Conservation (phyloP, 2,329 filamentous ascomycete genomes). For the Penicillium sp. region DNA sequence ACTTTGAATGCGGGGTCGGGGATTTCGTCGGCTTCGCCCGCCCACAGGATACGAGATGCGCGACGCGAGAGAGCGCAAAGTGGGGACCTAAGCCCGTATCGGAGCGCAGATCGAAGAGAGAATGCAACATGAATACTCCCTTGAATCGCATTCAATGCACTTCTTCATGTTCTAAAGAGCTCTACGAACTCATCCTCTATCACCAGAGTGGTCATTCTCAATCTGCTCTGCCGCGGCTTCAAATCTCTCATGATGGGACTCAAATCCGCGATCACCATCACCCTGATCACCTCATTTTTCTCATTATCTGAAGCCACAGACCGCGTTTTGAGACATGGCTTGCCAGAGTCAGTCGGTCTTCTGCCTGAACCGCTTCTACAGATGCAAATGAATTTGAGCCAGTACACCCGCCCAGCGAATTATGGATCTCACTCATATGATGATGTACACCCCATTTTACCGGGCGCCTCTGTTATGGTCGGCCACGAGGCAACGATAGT, state of each 20-base stretch:
- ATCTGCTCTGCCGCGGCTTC: not conserved
- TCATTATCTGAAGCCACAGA: conserved; percentile 1
- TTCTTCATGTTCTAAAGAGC: not conserved
- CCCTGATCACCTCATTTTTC: not conserved
- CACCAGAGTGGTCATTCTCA: not conserved
- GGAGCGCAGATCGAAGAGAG: not conserved
- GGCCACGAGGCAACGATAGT: conserved; percentile 25
- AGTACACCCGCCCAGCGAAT: conserved; percentile 23
- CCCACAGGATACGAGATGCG: not conserved
- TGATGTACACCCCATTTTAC: conserved; percentile 23
- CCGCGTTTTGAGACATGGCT: conserved; percentile 7
- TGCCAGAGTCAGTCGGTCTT: conserved; percentile 12
- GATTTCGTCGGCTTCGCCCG: not conserved
- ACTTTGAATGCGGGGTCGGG: not conserved
- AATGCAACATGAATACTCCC: conserved; percentile 3
- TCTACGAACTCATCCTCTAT: not conserved
- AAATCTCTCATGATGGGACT: not conserved
- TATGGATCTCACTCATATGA: conserved; percentile 21
- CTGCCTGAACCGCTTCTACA: conserved; percentile 9
- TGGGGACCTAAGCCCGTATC: not conserved
- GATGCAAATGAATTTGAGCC: conserved; percentile 10
- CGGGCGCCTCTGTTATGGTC: conserved; percentile 20
- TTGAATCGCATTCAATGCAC: not conserved
- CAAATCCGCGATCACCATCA: not conserved
- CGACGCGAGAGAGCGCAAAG: too few relatives aligned